Percentiles rank a stretch among this genome's conserved stretches.
Conservation (phyloP, 2,329 filamentous ascomycete genomes). For the Chaetomium olivaceum region DNA sequence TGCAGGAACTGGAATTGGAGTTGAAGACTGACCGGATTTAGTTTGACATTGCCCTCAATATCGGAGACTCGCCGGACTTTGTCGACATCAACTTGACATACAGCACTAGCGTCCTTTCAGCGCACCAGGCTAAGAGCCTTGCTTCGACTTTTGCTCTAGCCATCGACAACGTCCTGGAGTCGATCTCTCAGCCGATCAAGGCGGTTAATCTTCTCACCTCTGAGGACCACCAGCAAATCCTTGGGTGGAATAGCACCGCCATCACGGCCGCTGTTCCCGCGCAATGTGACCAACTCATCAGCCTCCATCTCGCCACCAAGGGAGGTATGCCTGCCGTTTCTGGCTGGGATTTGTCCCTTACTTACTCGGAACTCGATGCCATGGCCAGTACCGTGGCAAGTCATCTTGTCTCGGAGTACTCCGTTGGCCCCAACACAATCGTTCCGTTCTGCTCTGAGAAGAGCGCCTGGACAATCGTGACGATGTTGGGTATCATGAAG, state of each 20-base stretch:
- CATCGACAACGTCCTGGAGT: conserved; percentile 18
- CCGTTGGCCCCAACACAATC: conserved; percentile 36
- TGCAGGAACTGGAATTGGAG: too few species aligned
- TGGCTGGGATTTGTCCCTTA: conserved; percentile 37
- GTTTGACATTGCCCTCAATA: conserved; percentile 19
- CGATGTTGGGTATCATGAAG: conserved; percentile 39
- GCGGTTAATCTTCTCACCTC: conserved; percentile 3
- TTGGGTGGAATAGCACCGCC: conserved; percentile 5
- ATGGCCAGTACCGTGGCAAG: conserved; percentile 33
- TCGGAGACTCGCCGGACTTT: conserved; percentile 17
- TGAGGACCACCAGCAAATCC: conserved; percentile 4
- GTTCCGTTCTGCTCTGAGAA: conserved; percentile 42
- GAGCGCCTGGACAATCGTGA: conserved; percentile 37
- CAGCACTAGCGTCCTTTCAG: conserved; percentile 5
- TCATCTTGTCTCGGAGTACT: conserved; percentile 28
- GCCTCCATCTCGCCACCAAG: conserved; percentile 13
- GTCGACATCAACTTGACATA: conserved; percentile 20
- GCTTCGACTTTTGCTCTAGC: conserved; percentile 12
- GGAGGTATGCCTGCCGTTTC: conserved; percentile 35
- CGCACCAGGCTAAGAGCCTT: conserved; percentile 10
- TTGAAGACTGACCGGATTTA: background rate
- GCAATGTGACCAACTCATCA: conserved; percentile 25
- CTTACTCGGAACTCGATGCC: conserved; percentile 36
- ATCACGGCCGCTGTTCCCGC: conserved; percentile 11
- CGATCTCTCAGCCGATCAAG: conserved; percentile 3